Evolutionary conservation across 805 yeast genomes (phyloP).

Genomic region (Saturnispora quitensis): DNA sequence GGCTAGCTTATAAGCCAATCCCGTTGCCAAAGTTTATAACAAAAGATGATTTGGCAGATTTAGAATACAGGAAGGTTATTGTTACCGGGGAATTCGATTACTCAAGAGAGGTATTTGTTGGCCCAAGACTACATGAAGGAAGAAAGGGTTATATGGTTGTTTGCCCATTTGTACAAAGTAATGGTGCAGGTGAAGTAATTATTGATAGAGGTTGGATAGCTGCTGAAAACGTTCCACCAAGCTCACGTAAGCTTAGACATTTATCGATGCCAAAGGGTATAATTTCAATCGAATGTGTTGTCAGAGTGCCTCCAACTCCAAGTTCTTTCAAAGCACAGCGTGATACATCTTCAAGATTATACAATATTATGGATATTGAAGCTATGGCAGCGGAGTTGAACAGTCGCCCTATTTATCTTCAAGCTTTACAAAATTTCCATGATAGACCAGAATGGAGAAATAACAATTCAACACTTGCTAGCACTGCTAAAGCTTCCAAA

Average conservation of each 20-base stretch:
- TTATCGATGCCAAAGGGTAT: conserved; percentile 66
- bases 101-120: conserved; percentile 80
- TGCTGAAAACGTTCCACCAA: conserved; percentile 54
- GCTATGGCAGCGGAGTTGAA: conserved; percentile 68
- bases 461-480: conserved; percentile 7
- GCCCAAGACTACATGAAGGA: conserved; percentile 74
- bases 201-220: conserved; percentile 90
- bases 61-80: conserved; percentile 76
- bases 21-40: conserved; percentile 61
- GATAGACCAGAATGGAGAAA: conserved; percentile 48
- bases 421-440: conserved; percentile 56
- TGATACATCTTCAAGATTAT: conserved; percentile 56
- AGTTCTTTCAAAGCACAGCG: conserved; percentile 61
- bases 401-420: conserved; percentile 65
- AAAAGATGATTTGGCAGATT: conserved; percentile 54
- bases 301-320: conserved; percentile 58
- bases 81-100: conserved; percentile 75
- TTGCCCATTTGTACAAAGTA: conserved; percentile 70
- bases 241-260: conserved; percentile 48
- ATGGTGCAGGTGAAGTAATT: conserved; percentile 68
- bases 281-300: conserved; percentile 62
- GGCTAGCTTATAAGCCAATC: conserved; percentile 63
- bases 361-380: conserved; percentile 71
- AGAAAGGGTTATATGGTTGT: conserved; percentile 69
- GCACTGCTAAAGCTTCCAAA: conserved; percentile 1